phyloP scores from a whole-genome alignment of 2,329 filamentous ascomycete genomes.

The Colletotrichum sp. region DNA sequence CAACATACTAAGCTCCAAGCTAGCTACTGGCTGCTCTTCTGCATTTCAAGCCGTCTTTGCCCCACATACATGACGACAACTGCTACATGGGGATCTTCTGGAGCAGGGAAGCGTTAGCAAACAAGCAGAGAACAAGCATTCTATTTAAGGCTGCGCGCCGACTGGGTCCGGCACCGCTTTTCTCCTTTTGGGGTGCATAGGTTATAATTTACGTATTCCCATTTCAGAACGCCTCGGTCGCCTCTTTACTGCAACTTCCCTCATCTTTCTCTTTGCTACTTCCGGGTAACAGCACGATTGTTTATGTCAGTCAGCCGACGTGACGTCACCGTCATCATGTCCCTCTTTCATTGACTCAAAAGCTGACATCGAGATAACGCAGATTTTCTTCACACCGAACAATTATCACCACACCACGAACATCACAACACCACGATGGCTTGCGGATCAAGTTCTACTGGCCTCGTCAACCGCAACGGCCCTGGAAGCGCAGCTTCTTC shows the following conservation, averaged over 20 bases:
- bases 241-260: too few species aligned
- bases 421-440: slow-evolving; percentile 27
- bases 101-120: slow-evolving; percentile 4
- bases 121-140: background rate
- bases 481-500: slow-evolving; percentile 54
- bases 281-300: too few species aligned
- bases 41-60: background rate
- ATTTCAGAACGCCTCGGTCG: too few species aligned
- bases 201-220: too few species aligned
- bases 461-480: slow-evolving; percentile 46
- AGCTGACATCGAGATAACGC: background rate
- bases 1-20: background rate
- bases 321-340: slow-evolving; percentile 4
- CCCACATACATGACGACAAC: slow-evolving; percentile 19
- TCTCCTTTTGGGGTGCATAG: background rate
- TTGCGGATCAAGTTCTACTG: slow-evolving; percentile 33
- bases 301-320: background rate
- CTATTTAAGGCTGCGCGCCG: slow-evolving; percentile 6
- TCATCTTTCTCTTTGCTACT: too few species aligned
- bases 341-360: background rate
- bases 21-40: background rate
- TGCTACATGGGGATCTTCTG: slow-evolving; percentile 7
- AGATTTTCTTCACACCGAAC: background rate
- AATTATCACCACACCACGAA: background rate
- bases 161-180: slow-evolving; percentile 6